Evolutionary conservation across 306 rosid species (phyloP), one percentile per base, ranked within the genome.

Genomic region (Cicer yamashitae): DNA sequence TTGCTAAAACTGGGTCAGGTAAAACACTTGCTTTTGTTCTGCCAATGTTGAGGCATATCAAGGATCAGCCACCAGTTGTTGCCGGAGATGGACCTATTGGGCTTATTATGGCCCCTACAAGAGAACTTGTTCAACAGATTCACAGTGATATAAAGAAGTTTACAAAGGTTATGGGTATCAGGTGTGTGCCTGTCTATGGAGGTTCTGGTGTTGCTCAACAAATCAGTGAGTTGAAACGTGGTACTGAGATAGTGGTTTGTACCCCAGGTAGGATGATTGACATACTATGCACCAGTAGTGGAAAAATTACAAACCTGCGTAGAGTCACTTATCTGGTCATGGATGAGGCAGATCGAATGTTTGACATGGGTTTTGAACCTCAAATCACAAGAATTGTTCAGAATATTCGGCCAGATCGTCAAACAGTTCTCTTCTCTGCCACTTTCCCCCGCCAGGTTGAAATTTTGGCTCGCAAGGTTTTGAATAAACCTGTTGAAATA

Each of bases 131-230:
- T 52, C 98, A 93, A 81, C 98, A 91, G 87, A 93, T 93, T 74
- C 93, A 93, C 80, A 82, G 94, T 83, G 98, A 91, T 73, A 87
- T 93, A 43, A 87, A 56, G 77, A 91, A 93, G 81, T 93, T 93
- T 65, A 22, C 94, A n/a, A 93, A 87, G 83, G 94, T 75, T 13
- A 37, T 91, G 72, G 94, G 94, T 71, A 83, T 91, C 40, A 82
- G 92, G 85, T 91, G 97, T 75, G 98, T 93, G 70, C 98, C 98
- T 78, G 98, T 93, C 17, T 88, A 89, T 62, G 98, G 98, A 74
- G 98, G 97, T 72, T 93, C 98, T 76, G 98, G 98, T 76, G 98
- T 91, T 85, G 98, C 98, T 41, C 98, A 91, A 81, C 98, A 93
- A 86, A 93, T 93, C 48, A 93, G 98, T 83, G 97, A 93, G 81